phyloP scores from a whole-genome alignment of 2,329 filamentous ascomycete species.

The Penicillium sp. region DNA sequence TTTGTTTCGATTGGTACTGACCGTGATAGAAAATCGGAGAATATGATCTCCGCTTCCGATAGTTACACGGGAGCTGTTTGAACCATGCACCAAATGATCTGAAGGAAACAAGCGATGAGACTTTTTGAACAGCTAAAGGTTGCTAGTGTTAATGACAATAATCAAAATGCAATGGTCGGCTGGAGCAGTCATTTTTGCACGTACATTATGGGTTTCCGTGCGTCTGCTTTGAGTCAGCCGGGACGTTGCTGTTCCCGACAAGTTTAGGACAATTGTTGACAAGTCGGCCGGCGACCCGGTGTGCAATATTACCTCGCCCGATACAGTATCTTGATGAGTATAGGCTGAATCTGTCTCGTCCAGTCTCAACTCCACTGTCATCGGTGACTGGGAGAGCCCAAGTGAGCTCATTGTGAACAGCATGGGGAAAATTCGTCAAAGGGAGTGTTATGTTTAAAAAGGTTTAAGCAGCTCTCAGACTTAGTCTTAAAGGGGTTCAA shows the following conservation, averaged over 20 bases:
- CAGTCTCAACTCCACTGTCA: constrained; percentile 2
- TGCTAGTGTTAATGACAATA: not conserved
- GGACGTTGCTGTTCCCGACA: constrained; percentile 16
- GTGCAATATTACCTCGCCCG: constrained; percentile 15
- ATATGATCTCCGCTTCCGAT: not conserved
- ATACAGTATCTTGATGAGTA: constrained; percentile 12
- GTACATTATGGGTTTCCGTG: constrained; percentile 16
- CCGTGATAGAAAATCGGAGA: constrained; percentile 1
- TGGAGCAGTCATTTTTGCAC: not conserved
- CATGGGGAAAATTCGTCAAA: not conserved
- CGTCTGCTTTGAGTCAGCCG: constrained; percentile 8
- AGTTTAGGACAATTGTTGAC: constrained; percentile 11
- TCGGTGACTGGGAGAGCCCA: not conserved
- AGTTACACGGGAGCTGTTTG: constrained; percentile 2
- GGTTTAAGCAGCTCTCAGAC: not conserved
- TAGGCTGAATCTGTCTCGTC: constrained; percentile 6
- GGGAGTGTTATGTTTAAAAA: not conserved
- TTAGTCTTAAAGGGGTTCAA: not conserved
- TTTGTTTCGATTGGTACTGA: not conserved
- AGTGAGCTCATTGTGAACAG: not conserved
- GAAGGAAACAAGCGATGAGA: not conserved
- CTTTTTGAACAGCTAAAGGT: not conserved
- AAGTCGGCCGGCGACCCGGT: constrained; percentile 12
- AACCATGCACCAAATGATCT: not conserved
- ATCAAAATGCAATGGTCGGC: not conserved